These are phyloP conservation scores for Malassezia vespertilionis DNA, from an alignment of 1,284 basidiomycete species.

Conservation along the genomic window DNA sequence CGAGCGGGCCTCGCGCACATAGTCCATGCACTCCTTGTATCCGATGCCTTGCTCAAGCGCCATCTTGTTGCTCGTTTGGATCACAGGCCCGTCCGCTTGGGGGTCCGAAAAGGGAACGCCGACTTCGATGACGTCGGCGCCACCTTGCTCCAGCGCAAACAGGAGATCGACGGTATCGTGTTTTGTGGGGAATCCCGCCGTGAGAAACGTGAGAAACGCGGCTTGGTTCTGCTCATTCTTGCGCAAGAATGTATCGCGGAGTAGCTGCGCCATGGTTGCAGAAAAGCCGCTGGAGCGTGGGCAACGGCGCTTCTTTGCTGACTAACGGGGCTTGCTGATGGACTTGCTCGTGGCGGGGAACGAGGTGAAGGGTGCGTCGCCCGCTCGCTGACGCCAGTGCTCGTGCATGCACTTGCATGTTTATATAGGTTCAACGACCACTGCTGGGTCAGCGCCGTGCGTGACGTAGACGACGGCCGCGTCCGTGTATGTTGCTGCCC, in stretches of 20 bases:
- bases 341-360: slow-evolving; percentile 8
- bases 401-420: slow-evolving; percentile 6
- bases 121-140: slow-evolving; percentile 87
- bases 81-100: slow-evolving; percentile 74
- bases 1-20: slow-evolving; percentile 66
- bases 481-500: background rate
- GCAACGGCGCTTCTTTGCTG: background rate
- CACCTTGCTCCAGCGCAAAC: slow-evolving; percentile 81
- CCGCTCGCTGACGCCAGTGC: slow-evolving; percentile 1
- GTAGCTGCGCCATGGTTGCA: slow-evolving; percentile 10
- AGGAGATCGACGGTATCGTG: slow-evolving; percentile 71
- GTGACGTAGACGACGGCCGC: background rate
- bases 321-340: slow-evolving; percentile 10
- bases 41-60: slow-evolving; percentile 39
- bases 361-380: slow-evolving; percentile 4
- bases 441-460: slow-evolving; percentile 9
- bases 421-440: slow-evolving; percentile 11
- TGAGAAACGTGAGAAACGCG: slow-evolving; percentile 43
- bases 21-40: slow-evolving; percentile 53
- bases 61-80: slow-evolving; percentile 68
- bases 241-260: slow-evolving; percentile 9
- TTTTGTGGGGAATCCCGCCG: slow-evolving; percentile 42
- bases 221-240: slow-evolving; percentile 30
- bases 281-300: too few species aligned
- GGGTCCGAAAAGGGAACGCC: slow-evolving; percentile 92